These are phyloP conservation scores for Russula compacta DNA, from an alignment of 768 basidiomycete genomes.

Conservation along the genomic window DNA sequence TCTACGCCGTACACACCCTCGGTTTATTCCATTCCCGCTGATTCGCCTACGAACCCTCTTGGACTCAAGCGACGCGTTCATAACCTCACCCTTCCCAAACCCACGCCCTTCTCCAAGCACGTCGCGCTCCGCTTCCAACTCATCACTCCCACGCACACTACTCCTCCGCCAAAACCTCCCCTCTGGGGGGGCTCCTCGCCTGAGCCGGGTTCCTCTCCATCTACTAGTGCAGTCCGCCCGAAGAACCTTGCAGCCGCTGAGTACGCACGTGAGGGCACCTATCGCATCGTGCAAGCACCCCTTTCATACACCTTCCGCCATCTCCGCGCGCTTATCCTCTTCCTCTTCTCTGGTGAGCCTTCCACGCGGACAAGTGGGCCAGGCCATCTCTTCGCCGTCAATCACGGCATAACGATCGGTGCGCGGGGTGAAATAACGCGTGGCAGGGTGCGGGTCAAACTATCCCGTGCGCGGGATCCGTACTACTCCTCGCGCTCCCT, in stretches of 20 bases:
- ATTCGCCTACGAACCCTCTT: constrained; percentile 67
- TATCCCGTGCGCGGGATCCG: constrained; percentile 28
- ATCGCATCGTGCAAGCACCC: constrained; percentile 61
- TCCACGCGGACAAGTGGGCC: not conserved
- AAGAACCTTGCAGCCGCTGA: not conserved
- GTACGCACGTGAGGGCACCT: constrained; percentile 39
- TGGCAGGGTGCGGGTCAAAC: constrained; percentile 21
- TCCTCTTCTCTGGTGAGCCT: constrained; percentile 39
- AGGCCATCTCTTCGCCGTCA: constrained; percentile 55
- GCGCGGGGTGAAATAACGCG: constrained; percentile 44
- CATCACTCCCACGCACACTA: constrained; percentile 28
- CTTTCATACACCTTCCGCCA: constrained; percentile 61
- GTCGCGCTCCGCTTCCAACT: constrained; percentile 58
- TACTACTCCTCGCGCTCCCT: constrained; percentile 23
- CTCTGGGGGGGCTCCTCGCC: constrained; percentile 5
- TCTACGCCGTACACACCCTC: constrained; percentile 30
- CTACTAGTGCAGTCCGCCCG: not conserved
- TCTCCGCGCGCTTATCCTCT: constrained; percentile 51
- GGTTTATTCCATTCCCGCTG: constrained; percentile 36
- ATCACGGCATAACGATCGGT: constrained; percentile 38
- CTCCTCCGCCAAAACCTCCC: not conserved
- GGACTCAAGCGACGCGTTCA: constrained; percentile 40
- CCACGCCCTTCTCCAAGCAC: constrained; percentile 49
- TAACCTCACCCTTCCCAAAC: constrained; percentile 30
- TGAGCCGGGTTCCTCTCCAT: not conserved